These are phyloP conservation scores for Ambrosiella beaveri DNA, from an alignment of 2,329 filamentous ascomycete genomes.

Conservation along the genomic window DNA sequence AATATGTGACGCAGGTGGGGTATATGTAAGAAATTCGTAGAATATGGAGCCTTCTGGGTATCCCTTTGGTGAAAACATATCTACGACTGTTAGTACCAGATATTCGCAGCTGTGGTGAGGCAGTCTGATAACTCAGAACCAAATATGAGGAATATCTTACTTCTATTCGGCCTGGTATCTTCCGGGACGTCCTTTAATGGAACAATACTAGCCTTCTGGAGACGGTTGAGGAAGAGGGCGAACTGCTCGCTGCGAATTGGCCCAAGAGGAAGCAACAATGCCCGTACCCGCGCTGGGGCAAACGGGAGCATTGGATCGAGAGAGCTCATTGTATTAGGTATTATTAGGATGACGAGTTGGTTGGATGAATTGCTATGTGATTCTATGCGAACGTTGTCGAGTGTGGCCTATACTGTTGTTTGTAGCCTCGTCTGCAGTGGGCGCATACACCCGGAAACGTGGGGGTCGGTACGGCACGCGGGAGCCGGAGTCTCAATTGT, in stretches of 20 bases:
- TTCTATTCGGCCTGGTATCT: conserved; percentile 70
- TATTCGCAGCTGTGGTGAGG: background rate
- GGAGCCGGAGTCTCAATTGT: too few species aligned
- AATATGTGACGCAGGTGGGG: conserved; percentile 62
- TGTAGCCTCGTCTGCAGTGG: background rate
- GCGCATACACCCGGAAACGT: too few species aligned
- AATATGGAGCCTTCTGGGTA: conserved; percentile 75
- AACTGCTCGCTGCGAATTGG: conserved; percentile 72
- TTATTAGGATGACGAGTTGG: conserved; percentile 14
- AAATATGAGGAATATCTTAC: conserved; percentile 31
- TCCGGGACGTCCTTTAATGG: conserved; percentile 73
- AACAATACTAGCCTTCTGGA: conserved; percentile 66
- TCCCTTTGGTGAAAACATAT: conserved; percentile 82
- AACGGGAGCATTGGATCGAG: conserved; percentile 79
- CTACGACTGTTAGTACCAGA: conserved; percentile 26
- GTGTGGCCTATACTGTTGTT: background rate
- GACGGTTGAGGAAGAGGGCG: conserved; percentile 55
- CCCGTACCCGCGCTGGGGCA: conserved; percentile 79
- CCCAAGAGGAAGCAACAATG: conserved; percentile 71
- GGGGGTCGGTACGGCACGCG: too few species aligned
- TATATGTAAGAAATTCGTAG: conserved; percentile 70
- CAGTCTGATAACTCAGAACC: background rate
- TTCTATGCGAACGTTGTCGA: background rate
- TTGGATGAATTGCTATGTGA: background rate
- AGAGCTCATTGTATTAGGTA: conserved; percentile 46